Base-by-base conservation (phyloP, 1,139 yeast genomes). In the Geotrichum cucujoidarum region DNA sequence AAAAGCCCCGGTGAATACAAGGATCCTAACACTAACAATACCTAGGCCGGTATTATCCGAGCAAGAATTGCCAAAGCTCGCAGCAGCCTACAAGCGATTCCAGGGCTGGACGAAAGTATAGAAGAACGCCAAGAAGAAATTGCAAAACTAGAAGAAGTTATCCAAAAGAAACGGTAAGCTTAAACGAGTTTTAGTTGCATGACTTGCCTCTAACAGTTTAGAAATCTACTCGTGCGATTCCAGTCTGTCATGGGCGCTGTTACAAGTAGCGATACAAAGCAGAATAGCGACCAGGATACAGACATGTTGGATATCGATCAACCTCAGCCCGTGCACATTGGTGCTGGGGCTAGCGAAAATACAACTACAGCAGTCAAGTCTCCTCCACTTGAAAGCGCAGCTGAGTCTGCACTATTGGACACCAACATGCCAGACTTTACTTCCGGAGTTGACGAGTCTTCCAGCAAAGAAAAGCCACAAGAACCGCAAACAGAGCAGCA, bases 241-340 rank as follows among this genome's bases (percentile, higher is more conserved):
- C 64, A 60, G 35, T 27, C 57, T 5, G 61, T 60, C 31, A 49
- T 60, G 42, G 60, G 59, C 34, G 58, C 57, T 20, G 61, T 14
- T 10, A 35, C 33, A 1, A 8, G 11, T 2, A 20, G 40, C 24
- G 35, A 44, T 6, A 11, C 22, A 17, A 20, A 22, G 10, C 39
- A 25, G 21, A 16, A 24, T 4, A 27, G 21, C 30, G 22, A n/a
- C 21, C 18, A 33, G 11, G 39, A 24, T 16, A 22, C 17, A 13
- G 25, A 36, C 18, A 36, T 36, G 40, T 10, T 36, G 40, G 40
- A 36, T 3, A 17, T 36, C n/a, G 40, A 36, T 13, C 37, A 34
- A 22, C 37, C 37, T 22, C 11, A 2, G 32, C 22, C 17, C 16
- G 13, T 14, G 20, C 20, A 33, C 32, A 31, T 16, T 17, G 14